phyloP scores from a whole-genome alignment of 2,329 filamentous ascomycete species.

The Exophiala viscosa region DNA sequence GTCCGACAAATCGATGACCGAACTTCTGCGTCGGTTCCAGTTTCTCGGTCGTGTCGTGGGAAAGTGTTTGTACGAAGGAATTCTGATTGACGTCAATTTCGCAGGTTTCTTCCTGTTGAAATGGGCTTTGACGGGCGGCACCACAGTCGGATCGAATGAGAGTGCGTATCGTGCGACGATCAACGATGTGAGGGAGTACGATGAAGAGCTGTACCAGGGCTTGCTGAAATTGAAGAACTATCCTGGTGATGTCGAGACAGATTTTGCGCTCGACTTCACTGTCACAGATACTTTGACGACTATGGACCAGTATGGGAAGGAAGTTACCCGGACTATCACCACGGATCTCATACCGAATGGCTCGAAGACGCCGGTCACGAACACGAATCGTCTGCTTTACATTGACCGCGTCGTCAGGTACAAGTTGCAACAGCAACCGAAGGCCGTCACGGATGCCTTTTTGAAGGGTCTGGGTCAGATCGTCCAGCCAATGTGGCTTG shows the following conservation, averaged over 20 bases:
- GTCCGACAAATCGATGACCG: slow-evolving; percentile 56
- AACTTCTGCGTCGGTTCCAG: slow-evolving; percentile 72
- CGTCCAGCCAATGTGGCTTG: slow-evolving; percentile 87
- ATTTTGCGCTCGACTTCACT: slow-evolving; percentile 83
- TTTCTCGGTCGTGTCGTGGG: slow-evolving; percentile 90
- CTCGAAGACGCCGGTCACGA: slow-evolving; percentile 74
- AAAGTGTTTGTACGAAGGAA: slow-evolving; percentile 96
- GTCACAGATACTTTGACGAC: slow-evolving; percentile 64
- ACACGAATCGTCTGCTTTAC: slow-evolving; percentile 89
- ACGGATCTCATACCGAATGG: slow-evolving; percentile 74
- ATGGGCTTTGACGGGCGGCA: slow-evolving; percentile 74
- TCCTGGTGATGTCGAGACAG: slow-evolving; percentile 61
- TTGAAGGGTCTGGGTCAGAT: slow-evolving; percentile 80
- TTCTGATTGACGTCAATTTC: slow-evolving; percentile 88
- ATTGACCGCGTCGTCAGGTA: slow-evolving; percentile 88
- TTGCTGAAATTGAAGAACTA: slow-evolving; percentile 50
- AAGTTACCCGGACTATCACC: slow-evolving; percentile 59
- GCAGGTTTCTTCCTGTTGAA: slow-evolving; percentile 94
- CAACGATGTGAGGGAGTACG: slow-evolving; percentile 89
- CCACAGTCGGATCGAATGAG: slow-evolving; percentile 60
- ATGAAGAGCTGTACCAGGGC: slow-evolving; percentile 85
- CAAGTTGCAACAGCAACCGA: slow-evolving; percentile 75
- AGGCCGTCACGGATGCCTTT: slow-evolving; percentile 80
- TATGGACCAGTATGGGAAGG: slow-evolving; percentile 33
- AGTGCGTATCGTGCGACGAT: slow-evolving; percentile 82